Percentiles rank a stretch among this genome's conserved stretches.
These are phyloP conservation scores for Magnaporthales sp. DNA, from an alignment of 2,329 filamentous ascomycete genomes.

Conservation along the genomic window DNA sequence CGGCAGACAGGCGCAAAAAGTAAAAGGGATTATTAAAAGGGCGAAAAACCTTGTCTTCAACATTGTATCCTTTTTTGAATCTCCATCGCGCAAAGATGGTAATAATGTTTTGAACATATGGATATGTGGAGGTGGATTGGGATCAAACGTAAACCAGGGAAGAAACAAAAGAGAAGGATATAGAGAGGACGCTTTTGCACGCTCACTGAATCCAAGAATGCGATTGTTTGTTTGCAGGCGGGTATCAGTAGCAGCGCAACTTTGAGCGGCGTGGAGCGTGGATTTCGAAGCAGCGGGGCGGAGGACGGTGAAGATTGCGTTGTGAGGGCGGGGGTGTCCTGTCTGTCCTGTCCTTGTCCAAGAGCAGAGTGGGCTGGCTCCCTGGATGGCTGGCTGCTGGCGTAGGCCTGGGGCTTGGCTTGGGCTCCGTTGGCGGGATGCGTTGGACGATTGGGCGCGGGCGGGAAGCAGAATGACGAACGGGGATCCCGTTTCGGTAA, in stretches of 20 bases:
- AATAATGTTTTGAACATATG: slow-evolving; percentile 17
- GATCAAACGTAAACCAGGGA: not conserved
- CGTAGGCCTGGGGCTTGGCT: not conserved
- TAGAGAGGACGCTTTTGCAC: slow-evolving; percentile 6
- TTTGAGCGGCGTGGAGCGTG: not conserved
- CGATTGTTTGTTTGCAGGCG: slow-evolving; percentile 2
- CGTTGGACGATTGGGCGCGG: not conserved
- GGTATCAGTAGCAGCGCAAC: slow-evolving; percentile 1
- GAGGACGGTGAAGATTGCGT: slow-evolving; percentile 3
- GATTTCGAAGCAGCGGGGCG: not conserved
- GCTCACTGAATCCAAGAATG: not conserved
- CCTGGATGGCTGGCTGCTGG: not conserved
- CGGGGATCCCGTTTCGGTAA: not conserved
- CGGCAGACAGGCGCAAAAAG: not conserved
- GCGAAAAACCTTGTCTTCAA: slow-evolving; percentile 18
- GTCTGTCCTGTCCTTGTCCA: not conserved
- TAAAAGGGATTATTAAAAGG: slow-evolving; percentile 1
- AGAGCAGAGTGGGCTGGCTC: slow-evolving; percentile 1
- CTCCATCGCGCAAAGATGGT: slow-evolving; percentile 18
- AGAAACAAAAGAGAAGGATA: slow-evolving; percentile 3
- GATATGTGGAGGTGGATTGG: slow-evolving; percentile 4
- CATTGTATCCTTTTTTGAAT: slow-evolving; percentile 14
- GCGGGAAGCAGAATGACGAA: not conserved
- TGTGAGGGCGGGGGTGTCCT: not conserved
- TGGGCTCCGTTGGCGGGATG: not conserved